Base-by-base conservation (phyloP, 1,284 basidiomycete genomes). In the Boletellus deceptivus region DNA sequence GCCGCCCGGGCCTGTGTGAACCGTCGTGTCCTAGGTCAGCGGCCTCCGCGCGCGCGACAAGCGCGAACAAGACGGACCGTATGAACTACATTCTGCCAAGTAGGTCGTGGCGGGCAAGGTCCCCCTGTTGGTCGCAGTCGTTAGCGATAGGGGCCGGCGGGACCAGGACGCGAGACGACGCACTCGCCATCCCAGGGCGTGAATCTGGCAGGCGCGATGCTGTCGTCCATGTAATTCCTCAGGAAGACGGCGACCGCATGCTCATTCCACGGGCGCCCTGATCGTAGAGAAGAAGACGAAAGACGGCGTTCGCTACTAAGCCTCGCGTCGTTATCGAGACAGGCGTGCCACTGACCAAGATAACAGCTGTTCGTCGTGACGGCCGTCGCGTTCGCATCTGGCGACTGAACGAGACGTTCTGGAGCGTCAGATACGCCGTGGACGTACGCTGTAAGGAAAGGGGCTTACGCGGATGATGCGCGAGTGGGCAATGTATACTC, bases 211-310 rank as follows among this genome's bases (percentile, higher is more conserved):
- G 80, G 74, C 8, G 69, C 48, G 39, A 86, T 73, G 53, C 74
- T 81, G 3, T 78, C 70, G 48, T 85, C 83, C 83, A 86, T 86
- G 56, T 73, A 78, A 1, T 74, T 83, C 6, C 64, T 64, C 2
- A 83, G 59, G 55, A 70, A 85, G 0, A 85, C 76, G 0, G 79
- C 77, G 0, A 76, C 75, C 0, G 84, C 78, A 10, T 81, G 63
- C 48, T 78, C 72, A 59, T 83, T 84, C 83, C 84, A 86, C 0
- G 83, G 83, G 2, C 83, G 76, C 13, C 81, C 80, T 79, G 37
- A n/a, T 3, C n/a, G 16, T 16, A 35, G 14, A n/a, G 6, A 35
- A 8, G 34, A 6, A 35, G 4, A 20, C 20, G 13, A 13, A 14
- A 35, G 4, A n/a, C 31, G 4, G 16, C 3, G 29, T 29, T 55